phyloP scores from a whole-genome alignment of 225 moss, liverwort and hornwort genomes.

The Pseudisothecium myosuroides region DNA sequence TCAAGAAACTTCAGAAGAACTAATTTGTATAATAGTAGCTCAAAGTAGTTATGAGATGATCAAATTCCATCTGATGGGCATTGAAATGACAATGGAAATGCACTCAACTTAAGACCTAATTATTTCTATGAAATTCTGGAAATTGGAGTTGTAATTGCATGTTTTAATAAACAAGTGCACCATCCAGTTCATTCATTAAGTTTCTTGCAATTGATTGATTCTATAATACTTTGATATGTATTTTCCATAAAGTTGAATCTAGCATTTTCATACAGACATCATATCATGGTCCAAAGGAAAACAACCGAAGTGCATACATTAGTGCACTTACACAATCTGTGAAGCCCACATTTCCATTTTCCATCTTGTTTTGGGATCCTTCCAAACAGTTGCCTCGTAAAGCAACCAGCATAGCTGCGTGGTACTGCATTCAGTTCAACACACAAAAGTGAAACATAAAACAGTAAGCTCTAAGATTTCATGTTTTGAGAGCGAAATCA shows the following conservation, averaged over 20 bases:
- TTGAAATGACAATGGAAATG: background rate
- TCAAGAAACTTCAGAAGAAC: too few species aligned
- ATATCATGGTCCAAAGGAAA: conserved; percentile 62
- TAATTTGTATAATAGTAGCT: background rate
- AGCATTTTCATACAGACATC: background rate
- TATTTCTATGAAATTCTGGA: background rate
- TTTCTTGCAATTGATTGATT: background rate
- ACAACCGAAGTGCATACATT: conserved; percentile 58
- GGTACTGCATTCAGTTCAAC: conserved; percentile 38
- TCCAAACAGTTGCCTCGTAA: conserved; percentile 28
- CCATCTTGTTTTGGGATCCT: conserved; percentile 48
- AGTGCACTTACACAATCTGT: conserved; percentile 63
- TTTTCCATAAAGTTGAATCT: background rate
- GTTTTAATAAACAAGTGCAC: background rate
- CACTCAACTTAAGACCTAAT: too few species aligned
- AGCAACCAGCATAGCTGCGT: conserved; percentile 51
- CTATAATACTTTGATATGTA: background rate
- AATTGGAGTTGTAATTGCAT: background rate
- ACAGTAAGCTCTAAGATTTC: background rate
- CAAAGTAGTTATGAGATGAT: background rate
- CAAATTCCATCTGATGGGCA: background rate
- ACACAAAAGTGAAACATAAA: background rate
- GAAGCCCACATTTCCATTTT: conserved; percentile 54
- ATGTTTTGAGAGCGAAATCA: too few species aligned
- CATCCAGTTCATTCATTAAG: background rate